Percentiles rank a stretch among this genome's conserved stretches.
These are phyloP conservation scores for Boletus reticuloceps DNA, from an alignment of 768 basidiomycete genomes.

Conservation along the genomic window DNA sequence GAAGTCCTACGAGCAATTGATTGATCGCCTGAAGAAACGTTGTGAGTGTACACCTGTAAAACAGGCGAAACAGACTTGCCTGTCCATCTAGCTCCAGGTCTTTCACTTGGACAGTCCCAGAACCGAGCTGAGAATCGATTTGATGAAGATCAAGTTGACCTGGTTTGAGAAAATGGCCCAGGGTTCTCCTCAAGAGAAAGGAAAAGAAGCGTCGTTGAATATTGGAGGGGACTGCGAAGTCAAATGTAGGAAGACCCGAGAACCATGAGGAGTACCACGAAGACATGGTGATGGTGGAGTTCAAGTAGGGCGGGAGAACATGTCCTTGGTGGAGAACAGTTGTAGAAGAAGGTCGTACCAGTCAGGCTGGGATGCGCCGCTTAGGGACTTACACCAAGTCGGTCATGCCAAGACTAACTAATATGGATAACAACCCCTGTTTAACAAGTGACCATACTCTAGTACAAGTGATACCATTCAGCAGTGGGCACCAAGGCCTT, in stretches of 20 bases:
- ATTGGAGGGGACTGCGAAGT: slow-evolving; percentile 61
- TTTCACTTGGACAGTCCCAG: slow-evolving; percentile 83
- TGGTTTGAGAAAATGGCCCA: slow-evolving; percentile 85
- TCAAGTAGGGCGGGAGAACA: slow-evolving; percentile 16
- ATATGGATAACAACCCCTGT: slow-evolving; percentile 20
- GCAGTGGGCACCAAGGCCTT: too few relatives aligned
- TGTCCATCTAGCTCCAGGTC: slow-evolving; percentile 76
- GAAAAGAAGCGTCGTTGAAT: slow-evolving; percentile 90
- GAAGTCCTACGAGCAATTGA: slow-evolving; percentile 57
- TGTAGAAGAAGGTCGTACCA: not conserved
- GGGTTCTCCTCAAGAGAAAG: slow-evolving; percentile 76
- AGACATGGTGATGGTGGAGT: slow-evolving; percentile 33
- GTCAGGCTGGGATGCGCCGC: not conserved
- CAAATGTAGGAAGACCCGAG: slow-evolving; percentile 56
- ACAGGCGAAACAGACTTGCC: slow-evolving; percentile 43
- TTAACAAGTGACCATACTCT: too few relatives aligned
- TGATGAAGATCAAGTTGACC: slow-evolving; percentile 85
- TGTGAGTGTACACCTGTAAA: slow-evolving; percentile 14
- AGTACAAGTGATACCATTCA: too few relatives aligned
- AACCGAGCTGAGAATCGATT: slow-evolving; percentile 92
- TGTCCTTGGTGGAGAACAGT: slow-evolving; percentile 8
- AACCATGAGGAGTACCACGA: slow-evolving; percentile 61
- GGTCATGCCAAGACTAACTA: slow-evolving; percentile 13
- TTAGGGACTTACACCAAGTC: not conserved
- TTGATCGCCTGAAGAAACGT: slow-evolving; percentile 68